Base-by-base conservation (phyloP, 179 eudicot genomes). In the Patellifolia procumbens region DNA sequence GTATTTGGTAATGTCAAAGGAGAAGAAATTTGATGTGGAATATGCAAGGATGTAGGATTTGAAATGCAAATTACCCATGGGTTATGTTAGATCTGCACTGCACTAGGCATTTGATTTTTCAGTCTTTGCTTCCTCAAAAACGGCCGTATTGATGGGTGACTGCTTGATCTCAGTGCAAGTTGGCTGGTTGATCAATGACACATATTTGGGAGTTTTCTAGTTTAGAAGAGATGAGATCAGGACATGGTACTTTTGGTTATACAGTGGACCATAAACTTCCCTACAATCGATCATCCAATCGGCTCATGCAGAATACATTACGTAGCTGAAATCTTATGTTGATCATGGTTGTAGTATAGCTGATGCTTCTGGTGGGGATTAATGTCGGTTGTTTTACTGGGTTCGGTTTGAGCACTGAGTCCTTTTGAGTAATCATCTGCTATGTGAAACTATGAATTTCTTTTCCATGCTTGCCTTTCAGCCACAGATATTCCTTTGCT, bases 1-100 rank as follows among this genome's bases (percentile, higher is more conserved):
- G 55, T 26, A 9, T 45, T n/a, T 46, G 37, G 37, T 28, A 49
- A 70, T 60, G 75, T 17, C 13, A 12, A 61, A 48, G 72, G n/a
- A 29, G 39, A 22, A 32, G 76, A 32, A 63, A n/a, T 70, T 52
- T 55, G 63, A 22, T 77, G 8, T 35, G 60, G 46, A 60, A 68
- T 20, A 67, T 31, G 28, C 16, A 46, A 2, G 58, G 52, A 16
- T 26, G 32, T 16, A 11, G 11, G 63, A 58, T 24, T n/a, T n/a
- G n/a, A n/a, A n/a, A n/a, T 58, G 19, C 12, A 46, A 68, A 20
- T 46, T 68, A 13, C 22, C n/a, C 15, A 19, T 12, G 35, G 1
- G 56, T n/a, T 19, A 31, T 65, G 24, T 71, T 77, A 71, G 70
- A 79, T 76, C 75, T 76, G 52, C 45, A 42, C 71, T 26, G 62